Evolutionary conservation across 1,284 basidiomycete genomes (phyloP), one percentile per base, ranked within the genome.

Genomic region (Boletus hoseneyae): DNA sequence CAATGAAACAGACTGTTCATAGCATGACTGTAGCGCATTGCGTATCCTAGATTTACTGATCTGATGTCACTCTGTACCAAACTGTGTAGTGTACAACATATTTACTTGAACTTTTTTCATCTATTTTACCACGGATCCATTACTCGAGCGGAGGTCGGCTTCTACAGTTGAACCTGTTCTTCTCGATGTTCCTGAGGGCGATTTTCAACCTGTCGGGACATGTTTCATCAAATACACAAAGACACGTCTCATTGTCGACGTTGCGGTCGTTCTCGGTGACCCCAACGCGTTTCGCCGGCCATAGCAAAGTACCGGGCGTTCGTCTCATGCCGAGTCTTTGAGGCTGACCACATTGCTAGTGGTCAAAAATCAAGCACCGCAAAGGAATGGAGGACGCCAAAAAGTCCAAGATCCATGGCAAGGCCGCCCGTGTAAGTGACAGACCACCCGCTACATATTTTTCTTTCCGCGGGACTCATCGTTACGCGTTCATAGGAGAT

Each of bases 291-390:
- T 57, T 70, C n/a, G 70, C 85, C 0, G 85, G 85, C 19, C 85
- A 88, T 58, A 87, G 78, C 65, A 87, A 87, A 70, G 85, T 83
- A 54, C 32, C 57, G 18, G 12, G 12, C 15, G 9, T 35, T 27
- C 25, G 7, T 38, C 19, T 7, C 23, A 16, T 21, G 44, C 40
- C 39, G 19, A 34, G 23, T 19, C 45, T 27, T 34, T 21, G 15
- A 29, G 19, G 36, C 45, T 57, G 50, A 61, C 47, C 18, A 5
- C 30, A 23, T 42, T 16, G 49, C 15, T 51, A 89, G 84, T 93
- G 90, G 90, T 90, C 89, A 3, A 93, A 93, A 75, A 93, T 93
- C 65, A 85, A 90, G 65, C 80, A 89, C 53, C 80, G 78, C 60
- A 93, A 93, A 61, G 90, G 87, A 11, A 73, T 75, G 3, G 84